phyloP scores from a whole-genome alignment of 2,329 filamentous ascomycete species.

The Coniella lustricola region DNA sequence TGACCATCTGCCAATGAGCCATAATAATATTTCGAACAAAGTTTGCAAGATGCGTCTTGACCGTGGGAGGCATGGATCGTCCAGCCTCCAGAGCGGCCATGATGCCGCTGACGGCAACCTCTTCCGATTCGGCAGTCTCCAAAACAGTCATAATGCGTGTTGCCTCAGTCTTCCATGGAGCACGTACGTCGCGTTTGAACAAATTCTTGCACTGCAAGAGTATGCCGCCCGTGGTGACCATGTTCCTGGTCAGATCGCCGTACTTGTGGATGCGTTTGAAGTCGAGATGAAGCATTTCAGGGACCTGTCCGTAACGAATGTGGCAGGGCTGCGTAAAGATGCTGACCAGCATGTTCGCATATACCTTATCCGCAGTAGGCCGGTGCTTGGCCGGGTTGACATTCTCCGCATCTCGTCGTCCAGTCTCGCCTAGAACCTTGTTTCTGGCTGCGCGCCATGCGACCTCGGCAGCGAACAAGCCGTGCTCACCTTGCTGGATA shows the following conservation, averaged over 20 bases:
- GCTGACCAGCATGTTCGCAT: constrained; percentile 69
- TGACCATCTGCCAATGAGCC: constrained; percentile 35
- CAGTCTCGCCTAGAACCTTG: constrained; percentile 59
- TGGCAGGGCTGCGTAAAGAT: constrained; percentile 62
- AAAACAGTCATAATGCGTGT: constrained; percentile 63
- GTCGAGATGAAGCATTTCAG: constrained; percentile 70
- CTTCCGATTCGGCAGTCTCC: constrained; percentile 45
- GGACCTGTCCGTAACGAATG: constrained; percentile 47
- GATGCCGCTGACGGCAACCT: constrained; percentile 51
- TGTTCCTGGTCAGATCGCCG: constrained; percentile 51
- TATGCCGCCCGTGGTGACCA: constrained; percentile 68
- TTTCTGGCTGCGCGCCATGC: constrained; percentile 60
- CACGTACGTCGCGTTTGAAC: constrained; percentile 71
- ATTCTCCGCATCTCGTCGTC: constrained; percentile 62
- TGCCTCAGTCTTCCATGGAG: constrained; percentile 70
- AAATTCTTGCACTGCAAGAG: constrained; percentile 76
- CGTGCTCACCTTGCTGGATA: constrained; percentile 47
- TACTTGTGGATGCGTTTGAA: constrained; percentile 52
- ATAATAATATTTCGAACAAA: constrained; percentile 50
- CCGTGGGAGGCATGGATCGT: constrained; percentile 57
- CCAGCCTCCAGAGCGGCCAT: constrained; percentile 57
- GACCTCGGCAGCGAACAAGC: constrained; percentile 51
- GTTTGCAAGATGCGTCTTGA: constrained; percentile 51
- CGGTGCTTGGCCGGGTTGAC: constrained; percentile 55
- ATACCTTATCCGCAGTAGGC: constrained; percentile 63